A percentile compares a stretch with the other conserved stretches of the same genome.
phyloP scores from a whole-genome alignment of 2,329 filamentous ascomycete species.

The Fonsecaea erecta region DNA sequence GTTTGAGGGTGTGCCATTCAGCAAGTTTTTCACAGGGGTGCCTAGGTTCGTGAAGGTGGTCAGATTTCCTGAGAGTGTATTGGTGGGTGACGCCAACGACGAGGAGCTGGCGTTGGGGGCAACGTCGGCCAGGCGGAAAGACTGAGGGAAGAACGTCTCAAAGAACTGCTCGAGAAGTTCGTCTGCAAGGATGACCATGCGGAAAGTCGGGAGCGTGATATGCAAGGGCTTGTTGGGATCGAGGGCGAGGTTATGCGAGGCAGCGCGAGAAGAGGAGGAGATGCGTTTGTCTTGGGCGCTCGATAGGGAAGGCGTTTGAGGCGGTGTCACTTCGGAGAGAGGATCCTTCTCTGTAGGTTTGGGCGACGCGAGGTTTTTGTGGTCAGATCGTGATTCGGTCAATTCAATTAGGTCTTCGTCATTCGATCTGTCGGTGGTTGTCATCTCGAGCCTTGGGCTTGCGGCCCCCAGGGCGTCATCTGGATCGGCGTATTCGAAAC shows the following conservation, averaged over 20 bases:
- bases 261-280: constrained; percentile 47
- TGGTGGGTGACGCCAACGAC: constrained; percentile 39
- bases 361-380: constrained; percentile 35
- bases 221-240: constrained; percentile 92
- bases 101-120: constrained; percentile 52
- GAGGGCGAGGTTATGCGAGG: constrained; percentile 81
- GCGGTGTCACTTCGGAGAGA: constrained; percentile 32
- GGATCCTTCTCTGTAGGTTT: constrained; percentile 33
- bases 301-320: constrained; percentile 24
- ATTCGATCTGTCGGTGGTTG: constrained; percentile 7
- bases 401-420: constrained; percentile 49
- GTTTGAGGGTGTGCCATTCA: constrained; percentile 46
- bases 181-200: constrained; percentile 97
- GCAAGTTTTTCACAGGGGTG: constrained; percentile 50
- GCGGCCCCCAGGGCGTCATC: constrained; percentile 73
- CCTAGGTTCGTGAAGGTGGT: constrained; percentile 82
- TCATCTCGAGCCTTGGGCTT: constrained; percentile 53
- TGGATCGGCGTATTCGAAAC: constrained; percentile 97
- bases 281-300: constrained; percentile 10
- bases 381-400: constrained; percentile 43
- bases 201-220: constrained; percentile 95
- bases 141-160: constrained; percentile 90
- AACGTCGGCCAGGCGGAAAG: constrained; percentile 80
- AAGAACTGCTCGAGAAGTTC: constrained; percentile 97
- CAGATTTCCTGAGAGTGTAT: constrained; percentile 67